phyloP scores from a whole-genome alignment of 2,329 filamentous ascomycete genomes.

The Fusarium albosuccineum region DNA sequence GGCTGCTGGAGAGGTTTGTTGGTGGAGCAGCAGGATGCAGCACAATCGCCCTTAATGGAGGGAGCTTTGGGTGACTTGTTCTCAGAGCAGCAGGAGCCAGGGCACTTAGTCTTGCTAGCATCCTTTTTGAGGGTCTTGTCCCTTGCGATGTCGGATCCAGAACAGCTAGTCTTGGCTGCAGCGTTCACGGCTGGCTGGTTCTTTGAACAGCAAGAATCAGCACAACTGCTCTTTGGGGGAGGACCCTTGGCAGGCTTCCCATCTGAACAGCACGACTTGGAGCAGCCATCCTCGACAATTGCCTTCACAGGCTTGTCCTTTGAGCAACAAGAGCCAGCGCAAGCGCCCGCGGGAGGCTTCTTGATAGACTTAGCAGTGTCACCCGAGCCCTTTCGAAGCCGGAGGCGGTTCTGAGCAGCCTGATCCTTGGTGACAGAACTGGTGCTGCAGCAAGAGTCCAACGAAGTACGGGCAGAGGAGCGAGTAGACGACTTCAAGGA shows the following conservation, averaged over 20 bases:
- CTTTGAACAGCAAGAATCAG: not conserved
- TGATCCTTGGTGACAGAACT: conserved; percentile 23
- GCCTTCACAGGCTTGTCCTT: conserved; percentile 6
- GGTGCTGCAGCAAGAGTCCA: conserved; percentile 46
- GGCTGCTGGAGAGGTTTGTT: not conserved
- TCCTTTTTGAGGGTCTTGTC: not conserved
- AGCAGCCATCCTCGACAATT: conserved; percentile 1
- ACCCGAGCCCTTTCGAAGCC: conserved; percentile 25
- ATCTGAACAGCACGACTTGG: conserved; percentile 15
- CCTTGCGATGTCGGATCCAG: not conserved
- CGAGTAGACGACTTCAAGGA: conserved; percentile 39
- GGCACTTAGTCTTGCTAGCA: not conserved
- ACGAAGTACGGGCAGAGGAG: conserved; percentile 37
- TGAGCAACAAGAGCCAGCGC: conserved; percentile 33
- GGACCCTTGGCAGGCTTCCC: conserved; percentile 1
- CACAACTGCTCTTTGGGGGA: conserved; percentile 1
- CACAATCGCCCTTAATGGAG: not conserved
- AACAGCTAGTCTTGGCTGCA: not conserved
- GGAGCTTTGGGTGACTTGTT: not conserved
- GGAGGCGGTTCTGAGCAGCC: conserved; percentile 24
- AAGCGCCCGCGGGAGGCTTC: conserved; percentile 8
- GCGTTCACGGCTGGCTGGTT: not conserved
- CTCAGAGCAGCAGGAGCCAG: conserved; percentile 22
- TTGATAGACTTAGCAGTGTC: conserved; percentile 21
- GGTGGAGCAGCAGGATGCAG: conserved; percentile 5